Conservation (phyloP, 108 stramenopile species). For the Fistulifera pelliculosa region DNA sequence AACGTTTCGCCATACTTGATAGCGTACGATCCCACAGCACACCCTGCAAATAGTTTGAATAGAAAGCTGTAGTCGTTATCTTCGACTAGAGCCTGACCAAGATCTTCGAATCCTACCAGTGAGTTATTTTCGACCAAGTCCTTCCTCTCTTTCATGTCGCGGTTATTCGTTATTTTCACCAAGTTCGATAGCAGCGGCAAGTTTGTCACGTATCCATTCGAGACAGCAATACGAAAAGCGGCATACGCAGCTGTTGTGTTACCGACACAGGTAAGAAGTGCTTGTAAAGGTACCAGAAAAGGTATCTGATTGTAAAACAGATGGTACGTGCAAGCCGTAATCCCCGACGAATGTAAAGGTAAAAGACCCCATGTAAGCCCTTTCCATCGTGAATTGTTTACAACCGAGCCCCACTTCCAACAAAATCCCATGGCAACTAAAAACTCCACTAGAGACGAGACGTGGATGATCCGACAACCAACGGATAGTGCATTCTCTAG, state of each 20-base stretch:
- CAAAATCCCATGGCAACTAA: slow-evolving; percentile 86
- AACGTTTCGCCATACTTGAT: slow-evolving; percentile 75
- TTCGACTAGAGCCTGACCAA: slow-evolving; percentile 30
- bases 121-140: slow-evolving; percentile 8
- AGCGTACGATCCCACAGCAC: slow-evolving; percentile 59
- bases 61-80: slow-evolving; percentile 68
- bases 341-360: slow-evolving; percentile 82
- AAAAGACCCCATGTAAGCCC: slow-evolving; percentile 89
- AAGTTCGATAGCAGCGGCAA: neutral
- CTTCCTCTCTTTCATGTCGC: neutral
- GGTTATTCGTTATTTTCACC: neutral
- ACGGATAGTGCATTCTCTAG: slow-evolving; percentile 50
- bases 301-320: slow-evolving; percentile 85
- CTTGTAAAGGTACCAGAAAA: slow-evolving; percentile 80
- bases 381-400: slow-evolving; percentile 72
- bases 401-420: slow-evolving; percentile 71
- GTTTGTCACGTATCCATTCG: slow-evolving; percentile 50
- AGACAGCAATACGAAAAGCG: slow-evolving; percentile 59
- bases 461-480: slow-evolving; percentile 84
- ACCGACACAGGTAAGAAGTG: slow-evolving; percentile 64
- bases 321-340: slow-evolving; percentile 90
- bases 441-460: slow-evolving; percentile 79
- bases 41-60: slow-evolving; percentile 67
- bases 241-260: slow-evolving; percentile 75
- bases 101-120: slow-evolving; percentile 72